phyloP scores from a whole-genome alignment of 108 stramenopile species.

The Cyclotella kingstonii region DNA sequence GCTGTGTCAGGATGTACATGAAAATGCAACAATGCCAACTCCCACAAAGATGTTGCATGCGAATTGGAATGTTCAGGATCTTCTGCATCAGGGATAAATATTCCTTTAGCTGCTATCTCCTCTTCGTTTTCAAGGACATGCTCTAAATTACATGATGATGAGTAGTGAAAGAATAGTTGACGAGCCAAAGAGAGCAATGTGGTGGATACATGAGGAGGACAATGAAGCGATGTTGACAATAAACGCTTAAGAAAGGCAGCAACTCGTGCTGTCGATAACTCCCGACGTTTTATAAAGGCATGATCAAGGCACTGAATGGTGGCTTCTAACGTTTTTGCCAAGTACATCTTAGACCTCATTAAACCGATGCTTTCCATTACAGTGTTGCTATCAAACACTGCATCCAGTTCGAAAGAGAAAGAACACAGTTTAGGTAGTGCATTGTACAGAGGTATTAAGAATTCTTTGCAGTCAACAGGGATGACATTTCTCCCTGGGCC shows the following conservation, averaged over 20 bases:
- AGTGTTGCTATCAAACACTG: too few species aligned
- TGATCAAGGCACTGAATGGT: slow-evolving; percentile 65
- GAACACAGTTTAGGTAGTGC: slow-evolving; percentile 51
- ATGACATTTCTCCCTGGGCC: slow-evolving; percentile 79
- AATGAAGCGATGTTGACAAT: slow-evolving; percentile 61
- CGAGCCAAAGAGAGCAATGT: slow-evolving; percentile 77
- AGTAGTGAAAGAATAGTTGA: slow-evolving; percentile 71
- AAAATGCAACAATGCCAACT: slow-evolving; percentile 65
- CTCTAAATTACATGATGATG: slow-evolving; percentile 41
- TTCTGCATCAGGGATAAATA: slow-evolving; percentile 59
- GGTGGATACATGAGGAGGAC: slow-evolving; percentile 61
- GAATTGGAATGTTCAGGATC: slow-evolving; percentile 85
- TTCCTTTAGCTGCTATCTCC: slow-evolving; percentile 76
- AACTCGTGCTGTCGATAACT: slow-evolving; percentile 68
- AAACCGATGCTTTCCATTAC: too few species aligned
- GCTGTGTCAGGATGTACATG: slow-evolving; percentile 59
- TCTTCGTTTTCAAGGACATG: slow-evolving; percentile 84
- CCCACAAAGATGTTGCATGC: slow-evolving; percentile 84
- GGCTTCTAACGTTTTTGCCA: slow-evolving; percentile 39
- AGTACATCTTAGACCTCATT: too few species aligned
- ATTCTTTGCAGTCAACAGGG: slow-evolving; percentile 81
- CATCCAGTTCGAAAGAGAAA: too few species aligned
- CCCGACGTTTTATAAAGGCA: slow-evolving; percentile 77
- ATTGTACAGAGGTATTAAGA: slow-evolving; percentile 76
- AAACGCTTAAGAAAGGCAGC: slow-evolving; percentile 82